Conservation (phyloP, 805 yeast species). For the Saturnispora zaruensis region DNA sequence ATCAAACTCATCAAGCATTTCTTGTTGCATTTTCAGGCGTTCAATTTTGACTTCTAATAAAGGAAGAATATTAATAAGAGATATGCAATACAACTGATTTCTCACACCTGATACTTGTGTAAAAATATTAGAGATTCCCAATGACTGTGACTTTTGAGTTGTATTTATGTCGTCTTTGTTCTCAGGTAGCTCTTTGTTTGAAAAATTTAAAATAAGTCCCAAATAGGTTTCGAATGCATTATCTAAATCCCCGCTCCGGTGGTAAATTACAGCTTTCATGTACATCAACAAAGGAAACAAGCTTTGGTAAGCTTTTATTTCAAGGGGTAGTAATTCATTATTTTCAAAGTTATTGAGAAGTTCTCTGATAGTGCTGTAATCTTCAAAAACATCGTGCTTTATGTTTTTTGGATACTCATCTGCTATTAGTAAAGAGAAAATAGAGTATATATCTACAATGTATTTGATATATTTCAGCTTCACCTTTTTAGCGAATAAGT, state of each 20-base stretch:
- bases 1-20: conserved; percentile 13
- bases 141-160: neutral
- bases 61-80: conserved; percentile 21
- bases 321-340: neutral
- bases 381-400: neutral
- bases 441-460: neutral
- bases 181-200: neutral
- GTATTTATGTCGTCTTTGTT: neutral
- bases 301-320: neutral
- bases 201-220: neutral
- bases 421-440: neutral
- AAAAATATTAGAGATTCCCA: neutral
- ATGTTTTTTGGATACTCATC: neutral
- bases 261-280: neutral
- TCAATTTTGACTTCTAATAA: conserved; percentile 17
- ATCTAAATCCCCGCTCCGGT: neutral
- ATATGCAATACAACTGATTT: conserved; percentile 20
- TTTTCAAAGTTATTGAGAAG: neutral
- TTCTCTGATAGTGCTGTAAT: neutral
- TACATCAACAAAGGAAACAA: neutral
- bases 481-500: neutral
- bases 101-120: conserved; percentile 8
- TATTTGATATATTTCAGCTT: neutral
- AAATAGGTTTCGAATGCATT: neutral
- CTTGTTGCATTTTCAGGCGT: conserved; percentile 17